phyloP scores from a whole-genome alignment of 2,329 filamentous ascomycete species.

The Aulographum hederae region DNA sequence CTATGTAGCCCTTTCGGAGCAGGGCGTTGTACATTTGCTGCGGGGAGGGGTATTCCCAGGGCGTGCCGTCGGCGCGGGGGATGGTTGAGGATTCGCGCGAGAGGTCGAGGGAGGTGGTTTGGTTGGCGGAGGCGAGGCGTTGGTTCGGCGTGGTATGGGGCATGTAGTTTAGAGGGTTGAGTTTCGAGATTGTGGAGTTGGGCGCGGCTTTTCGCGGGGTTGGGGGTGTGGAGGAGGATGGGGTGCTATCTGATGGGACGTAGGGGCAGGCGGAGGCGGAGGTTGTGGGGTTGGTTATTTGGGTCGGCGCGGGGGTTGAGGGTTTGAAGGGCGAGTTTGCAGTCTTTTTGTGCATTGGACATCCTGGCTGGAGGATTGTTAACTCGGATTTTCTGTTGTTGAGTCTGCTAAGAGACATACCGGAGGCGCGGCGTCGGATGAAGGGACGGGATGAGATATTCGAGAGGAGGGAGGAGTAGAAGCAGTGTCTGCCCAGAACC shows the following conservation, averaged over 20 bases:
- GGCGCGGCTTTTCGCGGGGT: slow-evolving; percentile 14
- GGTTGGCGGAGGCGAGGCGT: slow-evolving; percentile 35
- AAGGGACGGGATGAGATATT: slow-evolving; percentile 29
- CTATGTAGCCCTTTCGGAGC: slow-evolving; percentile 84
- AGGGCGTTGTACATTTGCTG: slow-evolving; percentile 99
- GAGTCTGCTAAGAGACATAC: slow-evolving; percentile 22
- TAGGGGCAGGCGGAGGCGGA: slow-evolving; percentile 30
- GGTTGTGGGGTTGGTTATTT: slow-evolving; percentile 15
- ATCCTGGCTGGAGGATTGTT: slow-evolving; percentile 36
- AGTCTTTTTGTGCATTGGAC: slow-evolving; percentile 45
- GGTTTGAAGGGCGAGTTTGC: slow-evolving; percentile 6
- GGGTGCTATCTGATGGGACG: slow-evolving; percentile 21
- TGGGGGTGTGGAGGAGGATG: slow-evolving; percentile 12
- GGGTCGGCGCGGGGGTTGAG: no score
- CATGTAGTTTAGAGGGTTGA: slow-evolving; percentile 90
- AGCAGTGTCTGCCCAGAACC: slow-evolving; percentile 48
- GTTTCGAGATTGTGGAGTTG: slow-evolving; percentile 40
- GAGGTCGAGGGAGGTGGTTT: slow-evolving; percentile 57
- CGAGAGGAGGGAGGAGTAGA: slow-evolving; percentile 17
- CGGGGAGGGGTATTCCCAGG: slow-evolving; percentile 92
- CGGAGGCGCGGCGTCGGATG: slow-evolving; percentile 32
- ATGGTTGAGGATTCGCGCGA: slow-evolving; percentile 76
- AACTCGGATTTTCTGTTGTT: no score
- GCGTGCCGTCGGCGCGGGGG: slow-evolving; percentile 35
- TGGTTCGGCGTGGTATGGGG: slow-evolving; percentile 70